Base-by-base conservation (phyloP, 164 flowering plant species). In the Tetracentron sinense region DNA sequence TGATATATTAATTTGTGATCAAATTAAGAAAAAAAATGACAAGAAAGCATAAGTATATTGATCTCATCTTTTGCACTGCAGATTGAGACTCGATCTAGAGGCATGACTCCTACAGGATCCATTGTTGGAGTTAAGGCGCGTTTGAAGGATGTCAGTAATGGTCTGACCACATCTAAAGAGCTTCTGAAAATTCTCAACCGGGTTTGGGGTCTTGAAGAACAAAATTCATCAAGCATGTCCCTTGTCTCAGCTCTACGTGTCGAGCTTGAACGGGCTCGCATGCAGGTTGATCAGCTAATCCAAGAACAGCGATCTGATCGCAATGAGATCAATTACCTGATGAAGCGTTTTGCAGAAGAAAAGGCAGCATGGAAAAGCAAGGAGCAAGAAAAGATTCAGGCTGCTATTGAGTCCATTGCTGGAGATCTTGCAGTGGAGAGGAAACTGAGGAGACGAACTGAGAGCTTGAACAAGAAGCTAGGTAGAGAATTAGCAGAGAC, bases 191-290 rank as follows among this genome's bases (percentile, higher is more conserved):
- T 94, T 4, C 78, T 94, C 35, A 82, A 78, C 66, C 90, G 92
- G 14, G 69, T 91, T 27, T 91, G 97, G 96, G 89, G 88, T 64
- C 74, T 76, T 6, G 86, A 85, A 55, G 86, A 81, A 53, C 88
- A 79, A 56, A 83, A 87, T 52, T 83, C 92, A 19, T 83, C 99
- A 3, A 83, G 88, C 77, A 73, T 77, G 83, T 81, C 97, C 27
- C 82, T 94, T 6, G 70, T 91, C 64, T 89, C 92, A 12, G 96
- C 99, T 44, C 75, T 94, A 38, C 89, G 85, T 57, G 66, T 82
- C n/a, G 99, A 94, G 86, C 86, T 94, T 35, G 97, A 94, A 74
- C 72, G 90, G 57, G 94, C 92, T 33, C 89, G 87, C 29, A 46
- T 82, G 63, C 92, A 77, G 69, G 79, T 91, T 54, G 88, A 91